A percentile compares a stretch with the other conserved stretches of the same genome.
Conservation (phyloP, 176 grass and related monocot species). For the Rhynchospora pubera region DNA sequence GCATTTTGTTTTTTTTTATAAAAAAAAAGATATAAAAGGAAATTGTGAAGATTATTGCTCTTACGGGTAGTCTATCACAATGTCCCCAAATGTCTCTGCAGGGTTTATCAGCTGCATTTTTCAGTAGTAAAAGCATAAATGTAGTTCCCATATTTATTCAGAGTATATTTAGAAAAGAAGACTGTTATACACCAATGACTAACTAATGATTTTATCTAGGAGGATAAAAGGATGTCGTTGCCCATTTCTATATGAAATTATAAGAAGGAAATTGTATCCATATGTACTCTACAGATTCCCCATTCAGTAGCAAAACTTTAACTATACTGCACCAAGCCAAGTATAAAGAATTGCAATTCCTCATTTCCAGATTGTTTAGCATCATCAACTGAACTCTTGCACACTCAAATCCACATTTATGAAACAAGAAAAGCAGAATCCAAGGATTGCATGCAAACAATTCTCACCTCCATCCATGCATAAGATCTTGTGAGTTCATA, state of each 20-base stretch:
- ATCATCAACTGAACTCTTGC: neutral
- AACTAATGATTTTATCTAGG: neutral
- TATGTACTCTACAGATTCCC: neutral
- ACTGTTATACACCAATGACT: neutral
- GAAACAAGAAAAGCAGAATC: neutral
- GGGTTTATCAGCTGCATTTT: slow-evolving; percentile 83
- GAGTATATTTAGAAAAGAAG: neutral
- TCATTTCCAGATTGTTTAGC: neutral
- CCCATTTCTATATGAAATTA: neutral
- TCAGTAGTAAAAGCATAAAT: slow-evolving; percentile 6
- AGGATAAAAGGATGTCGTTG: neutral
- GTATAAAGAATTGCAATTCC: neutral
- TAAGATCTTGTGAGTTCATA: slow-evolving; percentile 93
- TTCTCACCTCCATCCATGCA: slow-evolving; percentile 82
- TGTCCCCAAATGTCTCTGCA: slow-evolving; percentile 89
- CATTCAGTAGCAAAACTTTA: neutral
- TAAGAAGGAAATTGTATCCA: neutral
- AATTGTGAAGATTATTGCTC: slow-evolving; percentile 27
- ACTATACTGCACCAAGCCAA: neutral
- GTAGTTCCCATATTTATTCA: slow-evolving; percentile 1
- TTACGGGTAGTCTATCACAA: slow-evolving; percentile 99
- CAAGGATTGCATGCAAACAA: neutral
- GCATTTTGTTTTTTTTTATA: neutral
- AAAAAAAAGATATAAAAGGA: slow-evolving; percentile 10
- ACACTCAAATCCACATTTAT: neutral